Conservation (phyloP, 805 yeast species). For the Starmerella kuoi region DNA sequence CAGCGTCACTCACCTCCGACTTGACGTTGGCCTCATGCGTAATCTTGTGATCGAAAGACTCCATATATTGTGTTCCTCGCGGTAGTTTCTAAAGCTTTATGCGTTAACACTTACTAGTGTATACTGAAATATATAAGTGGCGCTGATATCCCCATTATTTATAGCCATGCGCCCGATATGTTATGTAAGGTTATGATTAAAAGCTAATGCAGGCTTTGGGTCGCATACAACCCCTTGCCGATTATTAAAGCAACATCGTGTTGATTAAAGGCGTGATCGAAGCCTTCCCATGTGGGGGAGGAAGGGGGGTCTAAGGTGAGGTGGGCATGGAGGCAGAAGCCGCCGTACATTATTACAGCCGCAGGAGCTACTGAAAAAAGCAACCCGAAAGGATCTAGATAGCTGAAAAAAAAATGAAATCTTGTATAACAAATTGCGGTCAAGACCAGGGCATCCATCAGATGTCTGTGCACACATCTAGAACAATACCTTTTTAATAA, state of each 20-base stretch:
- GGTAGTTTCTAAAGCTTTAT: not conserved
- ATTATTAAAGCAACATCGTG: not conserved
- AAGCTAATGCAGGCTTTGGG: slow-evolving; percentile 1
- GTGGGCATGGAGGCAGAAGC: too few species aligned
- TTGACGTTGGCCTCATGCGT: slow-evolving; percentile 16
- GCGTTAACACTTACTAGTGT: too few species aligned
- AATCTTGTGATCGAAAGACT: slow-evolving; percentile 17
- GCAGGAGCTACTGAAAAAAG: too few species aligned
- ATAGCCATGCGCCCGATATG: not conserved
- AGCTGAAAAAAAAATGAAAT: too few species aligned
- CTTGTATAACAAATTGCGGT: too few species aligned
- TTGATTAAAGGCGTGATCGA: not conserved
- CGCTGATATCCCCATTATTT: too few species aligned
- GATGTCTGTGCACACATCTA: too few species aligned
- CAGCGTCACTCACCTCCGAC: slow-evolving; percentile 21
- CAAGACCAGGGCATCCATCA: too few species aligned
- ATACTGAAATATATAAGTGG: too few species aligned
- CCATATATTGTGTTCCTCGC: slow-evolving; percentile 11
- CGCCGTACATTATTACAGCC: too few species aligned
- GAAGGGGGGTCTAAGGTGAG: not conserved
- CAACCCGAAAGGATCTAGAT: too few species aligned
- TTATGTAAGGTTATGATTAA: slow-evolving; percentile 4
- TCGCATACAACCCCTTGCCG: slow-evolving; percentile 1
- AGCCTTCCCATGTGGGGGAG: not conserved
- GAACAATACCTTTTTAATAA: too few species aligned